These are phyloP conservation scores for Farysia itapuensis DNA, from an alignment of 1,284 basidiomycete species.

Conservation along the genomic window DNA sequence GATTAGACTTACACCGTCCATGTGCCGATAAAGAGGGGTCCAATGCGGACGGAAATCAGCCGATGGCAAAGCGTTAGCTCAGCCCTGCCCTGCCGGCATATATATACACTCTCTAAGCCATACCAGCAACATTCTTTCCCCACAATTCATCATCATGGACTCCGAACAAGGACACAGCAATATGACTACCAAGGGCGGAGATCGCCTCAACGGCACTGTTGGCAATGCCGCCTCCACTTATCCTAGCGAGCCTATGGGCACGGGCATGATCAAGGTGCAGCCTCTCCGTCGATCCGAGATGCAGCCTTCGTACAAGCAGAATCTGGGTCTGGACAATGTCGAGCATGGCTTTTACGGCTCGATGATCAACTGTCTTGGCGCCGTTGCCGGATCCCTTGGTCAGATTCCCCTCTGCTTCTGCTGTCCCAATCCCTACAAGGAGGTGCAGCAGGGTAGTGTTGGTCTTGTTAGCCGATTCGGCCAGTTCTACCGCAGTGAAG, in stretches of 20 bases:
- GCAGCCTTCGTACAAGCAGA: conserved; percentile 48
- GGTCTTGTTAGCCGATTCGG: conserved; percentile 87
- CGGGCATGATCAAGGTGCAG: conserved; percentile 65
- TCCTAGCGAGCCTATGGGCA: not conserved
- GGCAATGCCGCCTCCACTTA: not conserved
- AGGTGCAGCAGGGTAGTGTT: conserved; percentile 82
- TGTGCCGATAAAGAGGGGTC: too few relatives aligned
- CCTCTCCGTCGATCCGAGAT: conserved; percentile 74
- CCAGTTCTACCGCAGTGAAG: conserved; percentile 90
- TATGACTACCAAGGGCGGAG: too few relatives aligned
- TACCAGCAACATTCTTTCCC: too few relatives aligned
- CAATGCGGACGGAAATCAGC: too few relatives aligned
- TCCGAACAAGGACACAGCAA: too few relatives aligned
- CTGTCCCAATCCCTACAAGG: conserved; percentile 69
- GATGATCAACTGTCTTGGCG: conserved; percentile 43
- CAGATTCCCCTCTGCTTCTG: conserved; percentile 72
- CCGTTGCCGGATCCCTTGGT: conserved; percentile 63
- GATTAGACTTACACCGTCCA: too few relatives aligned
- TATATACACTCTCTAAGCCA: too few relatives aligned
- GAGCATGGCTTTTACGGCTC: conserved; percentile 48
- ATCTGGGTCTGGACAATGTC: conserved; percentile 30
- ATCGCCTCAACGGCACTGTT: not conserved
- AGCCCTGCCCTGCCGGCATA: too few relatives aligned
- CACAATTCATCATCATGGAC: too few relatives aligned
- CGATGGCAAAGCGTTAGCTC: too few relatives aligned